Evolutionary conservation across 202 grass and related monocot species (phyloP).

Genomic region (Bolboschoenoplectus hybrid): DNA sequence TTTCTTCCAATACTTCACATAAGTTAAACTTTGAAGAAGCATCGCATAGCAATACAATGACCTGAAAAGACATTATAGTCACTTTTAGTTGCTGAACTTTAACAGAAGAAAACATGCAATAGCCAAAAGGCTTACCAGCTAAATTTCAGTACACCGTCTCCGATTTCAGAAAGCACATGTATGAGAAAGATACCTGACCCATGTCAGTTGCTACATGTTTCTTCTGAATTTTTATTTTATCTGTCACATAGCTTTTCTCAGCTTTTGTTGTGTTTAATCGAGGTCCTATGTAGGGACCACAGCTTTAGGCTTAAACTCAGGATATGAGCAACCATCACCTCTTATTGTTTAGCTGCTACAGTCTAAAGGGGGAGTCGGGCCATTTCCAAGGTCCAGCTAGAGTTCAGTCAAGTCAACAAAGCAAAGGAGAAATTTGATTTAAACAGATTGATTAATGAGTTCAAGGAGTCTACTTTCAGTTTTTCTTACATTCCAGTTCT

Average conservation of each 20-base stretch:
- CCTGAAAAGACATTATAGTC: constrained; percentile 38
- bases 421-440: neutral
- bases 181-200: neutral
- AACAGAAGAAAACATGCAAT: neutral
- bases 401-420: neutral
- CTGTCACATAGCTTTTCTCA: neutral
- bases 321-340: neutral
- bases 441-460: neutral
- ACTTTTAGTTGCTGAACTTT: constrained; percentile 15
- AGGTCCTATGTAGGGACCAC: neutral
- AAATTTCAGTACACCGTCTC: neutral
- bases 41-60: constrained; percentile 54
- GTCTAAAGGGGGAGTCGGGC: neutral
- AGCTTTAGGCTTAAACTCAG: neutral
- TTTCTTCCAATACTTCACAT: constrained; percentile 66
- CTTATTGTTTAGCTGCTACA: neutral
- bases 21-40: constrained; percentile 45
- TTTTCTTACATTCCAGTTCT: neutral
- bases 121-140: neutral
- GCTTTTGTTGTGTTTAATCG: neutral
- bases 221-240: neutral
- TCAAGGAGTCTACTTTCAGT: neutral
- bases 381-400: neutral
- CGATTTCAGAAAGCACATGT: neutral
- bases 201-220: neutral